Evolutionary conservation across 2,329 filamentous ascomycete species (phyloP).

Genomic region (Ophiostoma ips): DNA sequence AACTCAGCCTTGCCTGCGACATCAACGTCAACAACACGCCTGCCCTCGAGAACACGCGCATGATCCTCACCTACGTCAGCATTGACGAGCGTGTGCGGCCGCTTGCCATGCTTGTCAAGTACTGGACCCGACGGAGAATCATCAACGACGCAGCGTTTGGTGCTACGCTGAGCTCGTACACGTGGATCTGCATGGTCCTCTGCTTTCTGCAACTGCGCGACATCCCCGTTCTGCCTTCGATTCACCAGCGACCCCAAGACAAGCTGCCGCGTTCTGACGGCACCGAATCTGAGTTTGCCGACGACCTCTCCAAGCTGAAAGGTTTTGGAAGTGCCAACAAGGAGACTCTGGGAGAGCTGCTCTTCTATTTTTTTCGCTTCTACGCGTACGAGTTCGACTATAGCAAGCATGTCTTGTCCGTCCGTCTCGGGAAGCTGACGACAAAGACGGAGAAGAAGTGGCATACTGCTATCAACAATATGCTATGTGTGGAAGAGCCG

Average conservation of each 20-base stretch:
- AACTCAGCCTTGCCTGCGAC: slow-evolving; percentile 77
- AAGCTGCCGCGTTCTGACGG: slow-evolving; percentile 49
- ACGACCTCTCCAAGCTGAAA: slow-evolving; percentile 61
- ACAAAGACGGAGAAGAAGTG: slow-evolving; percentile 80
- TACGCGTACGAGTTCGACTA: slow-evolving; percentile 93
- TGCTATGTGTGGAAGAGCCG: slow-evolving; percentile 88
- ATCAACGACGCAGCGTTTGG: slow-evolving; percentile 96
- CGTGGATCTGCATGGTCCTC: slow-evolving; percentile 97
- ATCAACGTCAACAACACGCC: slow-evolving; percentile 98
- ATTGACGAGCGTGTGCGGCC: slow-evolving; percentile 82
- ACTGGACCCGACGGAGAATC: slow-evolving; percentile 88
- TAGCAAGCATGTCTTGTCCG: slow-evolving; percentile 68
- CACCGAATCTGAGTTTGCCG: slow-evolving; percentile 64
- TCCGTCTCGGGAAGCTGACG: slow-evolving; percentile 65
- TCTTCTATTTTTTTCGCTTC: slow-evolving; percentile 91
- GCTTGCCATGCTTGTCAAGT: slow-evolving; percentile 90
- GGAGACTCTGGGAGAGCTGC: slow-evolving; percentile 67
- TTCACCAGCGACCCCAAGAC: slow-evolving; percentile 61
- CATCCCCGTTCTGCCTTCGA: slow-evolving; percentile 68
- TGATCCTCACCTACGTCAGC: slow-evolving; percentile 95
- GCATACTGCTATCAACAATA: slow-evolving; percentile 66
- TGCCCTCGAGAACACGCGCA: slow-evolving; percentile 88
- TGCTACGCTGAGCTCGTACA: slow-evolving; percentile 92
- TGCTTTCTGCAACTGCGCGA: slow-evolving; percentile 84
- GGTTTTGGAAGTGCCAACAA: slow-evolving; percentile 69